Evolutionary conservation across 2,329 filamentous ascomycete genomes (phyloP).

Genomic region (Penicillium hordei): DNA sequence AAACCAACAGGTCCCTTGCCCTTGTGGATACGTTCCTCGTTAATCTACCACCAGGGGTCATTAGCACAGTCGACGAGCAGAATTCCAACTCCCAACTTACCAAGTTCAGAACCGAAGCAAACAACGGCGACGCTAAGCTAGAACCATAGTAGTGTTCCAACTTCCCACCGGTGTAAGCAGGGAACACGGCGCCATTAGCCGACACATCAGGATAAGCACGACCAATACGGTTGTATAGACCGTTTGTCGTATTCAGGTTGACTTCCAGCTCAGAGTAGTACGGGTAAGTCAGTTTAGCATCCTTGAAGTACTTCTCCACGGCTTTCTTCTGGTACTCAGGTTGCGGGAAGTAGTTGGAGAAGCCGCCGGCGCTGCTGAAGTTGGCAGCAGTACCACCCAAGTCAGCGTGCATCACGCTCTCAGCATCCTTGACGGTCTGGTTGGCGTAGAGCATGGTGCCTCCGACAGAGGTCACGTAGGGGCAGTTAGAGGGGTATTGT

Average conservation of each 20-base stretch:
- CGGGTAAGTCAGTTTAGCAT: conserved; percentile 29
- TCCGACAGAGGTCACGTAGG: conserved; percentile 54
- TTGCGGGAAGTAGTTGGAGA: conserved; percentile 49
- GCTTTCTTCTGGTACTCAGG: conserved; percentile 45
- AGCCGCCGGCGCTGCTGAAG: conserved; percentile 48
- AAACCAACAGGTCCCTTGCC: conserved; percentile 54
- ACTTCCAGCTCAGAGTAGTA: conserved; percentile 36
- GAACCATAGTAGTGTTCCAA: conserved; percentile 28
- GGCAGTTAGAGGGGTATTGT: conserved; percentile 52
- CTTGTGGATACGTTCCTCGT: conserved; percentile 50
- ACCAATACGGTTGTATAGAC: conserved; percentile 47
- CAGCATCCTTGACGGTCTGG: conserved; percentile 27
- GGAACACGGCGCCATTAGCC: conserved; percentile 43
- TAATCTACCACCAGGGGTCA: conserved; percentile 33
- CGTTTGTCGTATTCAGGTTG: conserved; percentile 38
- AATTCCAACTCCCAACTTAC: conserved; percentile 15
- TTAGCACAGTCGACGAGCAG: background rate
- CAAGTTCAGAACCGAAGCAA: conserved; percentile 33
- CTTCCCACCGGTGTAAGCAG: conserved; percentile 19
- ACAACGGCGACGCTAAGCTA: conserved; percentile 31
- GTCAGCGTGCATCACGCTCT: conserved; percentile 35
- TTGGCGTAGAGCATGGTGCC: conserved; percentile 34
- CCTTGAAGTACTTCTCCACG: conserved; percentile 45
- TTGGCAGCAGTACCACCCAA: conserved; percentile 27
- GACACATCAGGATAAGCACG: conserved; percentile 53